Base-by-base conservation (phyloP, 352 stramenopile species). In the Elongisporangium undulatum region DNA sequence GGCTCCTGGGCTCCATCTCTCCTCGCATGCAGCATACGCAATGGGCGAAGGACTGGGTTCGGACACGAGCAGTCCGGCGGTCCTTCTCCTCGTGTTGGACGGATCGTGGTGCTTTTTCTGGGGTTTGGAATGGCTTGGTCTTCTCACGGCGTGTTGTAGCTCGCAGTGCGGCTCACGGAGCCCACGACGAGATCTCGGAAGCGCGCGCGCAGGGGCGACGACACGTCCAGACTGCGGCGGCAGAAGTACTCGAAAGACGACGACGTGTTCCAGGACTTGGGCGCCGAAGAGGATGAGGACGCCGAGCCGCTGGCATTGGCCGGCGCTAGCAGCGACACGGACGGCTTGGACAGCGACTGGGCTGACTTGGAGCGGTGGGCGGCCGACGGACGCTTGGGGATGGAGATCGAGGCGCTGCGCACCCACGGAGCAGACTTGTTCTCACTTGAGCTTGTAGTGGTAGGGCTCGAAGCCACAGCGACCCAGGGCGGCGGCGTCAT, bases 151-250 rank as follows among this genome's bases (percentile, higher is more conserved):
- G 73, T 73, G n/a, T 77, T 78, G 61, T 84, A 86, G 64, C 77
- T 87, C 19, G 74, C 73, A 0, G 71, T 68, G 23, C 71, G 64
- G n/a, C 68, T 64, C 16, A 73, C 67, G 19, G 82, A 85, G 71
- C 75, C 62, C 16, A 92, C 66, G 61, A 87, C 67, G 56, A 92
- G 66, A 49, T 92, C 80, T 24, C 76, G 80, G 23, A 92, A 81
- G 52, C 71, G 72, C 13, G 72, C 64, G 9, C 72, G 74, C 55
- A 90, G 57, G 6, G 77, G 79, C 50, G 82, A 92, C 56, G 77
- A 76, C 58, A 92, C 82, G 56, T 89, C 79, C 12, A 89, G 56
- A 49, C 82, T 90, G 59, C 74, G 77, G 34, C 82, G 79, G 41
- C 79, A 90, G 62, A 90, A 89, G 53, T 77, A 73, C 51, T 81